These are phyloP conservation scores for Xeromyces bisporus DNA, from an alignment of 495 filamentous ascomycete species.

Conservation along the genomic window DNA sequence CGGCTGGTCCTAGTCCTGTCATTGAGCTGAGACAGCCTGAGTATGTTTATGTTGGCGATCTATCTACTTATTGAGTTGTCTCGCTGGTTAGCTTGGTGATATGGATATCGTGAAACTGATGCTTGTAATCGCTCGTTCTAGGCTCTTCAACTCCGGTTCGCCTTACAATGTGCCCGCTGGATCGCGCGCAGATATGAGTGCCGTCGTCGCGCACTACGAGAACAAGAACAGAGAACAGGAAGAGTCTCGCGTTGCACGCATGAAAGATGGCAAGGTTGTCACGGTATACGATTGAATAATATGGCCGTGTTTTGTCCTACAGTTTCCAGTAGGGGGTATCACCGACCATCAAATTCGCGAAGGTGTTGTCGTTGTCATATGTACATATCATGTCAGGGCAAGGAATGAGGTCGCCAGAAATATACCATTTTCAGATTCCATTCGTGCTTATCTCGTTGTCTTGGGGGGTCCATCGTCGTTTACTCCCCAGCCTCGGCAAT, in stretches of 20 bases:
- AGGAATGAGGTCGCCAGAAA: not conserved
- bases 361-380: no score
- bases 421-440: not conserved
- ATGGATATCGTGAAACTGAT: not conserved
- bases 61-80: not conserved
- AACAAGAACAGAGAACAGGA: slow-evolving; percentile 38
- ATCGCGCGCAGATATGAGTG: slow-evolving; percentile 39
- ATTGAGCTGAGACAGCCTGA: slow-evolving; percentile 48
- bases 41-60: slow-evolving; percentile 38
- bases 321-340: no score
- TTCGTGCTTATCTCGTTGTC: no score
- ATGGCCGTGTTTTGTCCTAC: slow-evolving; percentile 7
- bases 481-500: slow-evolving; percentile 8
- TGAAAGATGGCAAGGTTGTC: slow-evolving; percentile 28
- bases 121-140: slow-evolving; percentile 7
- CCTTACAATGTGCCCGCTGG: slow-evolving; percentile 51
- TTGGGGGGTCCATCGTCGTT: no score
- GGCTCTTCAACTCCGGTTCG: slow-evolving; percentile 41
- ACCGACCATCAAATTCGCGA: no score
- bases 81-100: no score
- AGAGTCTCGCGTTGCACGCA: slow-evolving; percentile 25
- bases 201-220: slow-evolving; percentile 45
- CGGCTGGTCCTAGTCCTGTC: slow-evolving; percentile 23
- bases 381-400: slow-evolving; percentile 19
- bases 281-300: slow-evolving; percentile 25